phyloP scores from a whole-genome alignment of 2,329 filamentous ascomycete genomes.

The Metarhizium robertsii region DNA sequence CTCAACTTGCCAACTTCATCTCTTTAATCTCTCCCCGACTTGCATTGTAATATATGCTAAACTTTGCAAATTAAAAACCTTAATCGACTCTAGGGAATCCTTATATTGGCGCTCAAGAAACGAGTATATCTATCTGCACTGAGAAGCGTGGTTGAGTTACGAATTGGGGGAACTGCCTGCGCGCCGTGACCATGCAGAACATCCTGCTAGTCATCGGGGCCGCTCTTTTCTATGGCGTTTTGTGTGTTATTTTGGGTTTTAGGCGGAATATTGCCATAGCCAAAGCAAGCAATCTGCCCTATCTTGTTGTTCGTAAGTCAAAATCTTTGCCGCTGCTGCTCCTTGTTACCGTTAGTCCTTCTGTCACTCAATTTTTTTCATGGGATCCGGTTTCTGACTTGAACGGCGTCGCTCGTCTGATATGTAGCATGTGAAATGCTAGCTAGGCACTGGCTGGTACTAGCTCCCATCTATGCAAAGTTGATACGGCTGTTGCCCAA shows the following conservation, averaged over 20 bases:
- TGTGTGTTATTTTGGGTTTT: constrained; percentile 24
- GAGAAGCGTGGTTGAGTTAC: background rate
- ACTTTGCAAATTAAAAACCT: background rate
- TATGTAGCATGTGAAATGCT: constrained; percentile 2
- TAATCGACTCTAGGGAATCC: no score
- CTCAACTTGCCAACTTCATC: background rate
- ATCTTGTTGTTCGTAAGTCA: constrained; percentile 43
- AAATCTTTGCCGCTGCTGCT: background rate
- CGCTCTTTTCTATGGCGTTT: constrained; percentile 23
- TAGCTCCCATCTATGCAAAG: constrained; percentile 43
- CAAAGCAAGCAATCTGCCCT: constrained; percentile 41
- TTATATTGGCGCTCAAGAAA: background rate
- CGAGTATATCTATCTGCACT: background rate
- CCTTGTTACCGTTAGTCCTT: background rate
- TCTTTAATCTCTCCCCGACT: background rate
- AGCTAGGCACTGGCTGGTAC: constrained; percentile 22
- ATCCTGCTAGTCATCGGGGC: constrained; percentile 24
- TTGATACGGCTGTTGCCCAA: constrained; percentile 46
- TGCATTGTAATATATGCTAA: background rate
- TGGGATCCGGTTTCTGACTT: background rate
- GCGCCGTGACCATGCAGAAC: constrained; percentile 18
- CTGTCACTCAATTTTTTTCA: background rate
- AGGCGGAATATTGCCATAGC: constrained; percentile 38
- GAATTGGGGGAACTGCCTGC: background rate
- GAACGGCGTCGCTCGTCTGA: background rate